These are phyloP conservation scores for Nannochloropsis oceanica DNA, from an alignment of 108 stramenopile species.

Conservation along the genomic window DNA sequence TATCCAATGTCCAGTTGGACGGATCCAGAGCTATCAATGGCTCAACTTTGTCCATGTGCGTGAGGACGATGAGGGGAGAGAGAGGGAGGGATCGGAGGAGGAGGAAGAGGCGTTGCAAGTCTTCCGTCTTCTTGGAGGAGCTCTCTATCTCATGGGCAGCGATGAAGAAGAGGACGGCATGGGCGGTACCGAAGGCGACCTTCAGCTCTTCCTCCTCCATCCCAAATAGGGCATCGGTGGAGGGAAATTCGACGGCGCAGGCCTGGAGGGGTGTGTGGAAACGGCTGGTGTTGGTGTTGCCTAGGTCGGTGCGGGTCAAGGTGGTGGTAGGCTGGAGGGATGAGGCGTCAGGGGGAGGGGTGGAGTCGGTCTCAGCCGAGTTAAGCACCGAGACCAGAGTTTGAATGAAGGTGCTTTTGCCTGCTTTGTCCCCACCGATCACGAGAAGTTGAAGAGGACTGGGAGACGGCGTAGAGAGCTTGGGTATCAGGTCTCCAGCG, in stretches of 20 bases:
- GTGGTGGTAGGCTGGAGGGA: background rate
- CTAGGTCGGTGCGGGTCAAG: background rate
- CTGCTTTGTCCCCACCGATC: background rate
- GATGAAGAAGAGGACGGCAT: background rate
- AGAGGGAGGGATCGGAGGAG: background rate
- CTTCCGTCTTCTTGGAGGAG: background rate
- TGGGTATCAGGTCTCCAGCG: background rate
- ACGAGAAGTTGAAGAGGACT: background rate
- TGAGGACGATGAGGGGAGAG: background rate
- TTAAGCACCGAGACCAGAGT: background rate
- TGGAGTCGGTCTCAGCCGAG: background rate
- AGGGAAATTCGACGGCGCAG: background rate
- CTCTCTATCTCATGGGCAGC: background rate
- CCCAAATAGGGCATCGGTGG: background rate
- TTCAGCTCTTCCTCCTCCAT: background rate
- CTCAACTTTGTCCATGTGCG: background rate
- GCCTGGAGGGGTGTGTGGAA: background rate
- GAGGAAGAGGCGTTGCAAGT: background rate
- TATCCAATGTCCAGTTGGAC: background rate
- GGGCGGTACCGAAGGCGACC: background rate
- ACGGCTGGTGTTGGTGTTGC: background rate
- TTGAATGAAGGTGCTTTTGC: background rate
- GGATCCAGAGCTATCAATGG: background rate
- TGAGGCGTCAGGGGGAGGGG: background rate
- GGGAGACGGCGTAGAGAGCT: background rate